Evolutionary conservation across 306 rosid genomes (phyloP).

Genomic region (Carpinus fangiana): DNA sequence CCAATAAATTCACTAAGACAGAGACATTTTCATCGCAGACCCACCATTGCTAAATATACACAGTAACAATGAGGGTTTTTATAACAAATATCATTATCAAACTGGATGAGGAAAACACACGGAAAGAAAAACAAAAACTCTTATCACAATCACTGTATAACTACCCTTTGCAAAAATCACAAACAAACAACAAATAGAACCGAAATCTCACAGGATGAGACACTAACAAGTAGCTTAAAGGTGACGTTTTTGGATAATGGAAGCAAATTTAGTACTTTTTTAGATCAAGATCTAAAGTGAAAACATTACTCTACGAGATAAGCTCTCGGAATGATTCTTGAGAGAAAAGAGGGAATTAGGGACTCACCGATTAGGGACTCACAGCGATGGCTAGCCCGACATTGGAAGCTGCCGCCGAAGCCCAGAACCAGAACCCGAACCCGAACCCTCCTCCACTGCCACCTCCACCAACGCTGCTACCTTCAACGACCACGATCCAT

Average conservation of each 20-base stretch:
- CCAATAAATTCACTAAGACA: neutral
- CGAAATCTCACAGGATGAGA: constrained; percentile 14
- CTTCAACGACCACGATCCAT: constrained; percentile 35
- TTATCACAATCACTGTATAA: neutral
- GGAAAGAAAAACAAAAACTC: neutral
- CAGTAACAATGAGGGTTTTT: neutral
- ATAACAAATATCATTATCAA: neutral
- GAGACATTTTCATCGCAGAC: neutral
- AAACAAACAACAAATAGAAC: neutral
- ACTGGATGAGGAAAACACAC: neutral
- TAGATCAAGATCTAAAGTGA: constrained; percentile 59
- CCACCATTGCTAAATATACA: neutral
- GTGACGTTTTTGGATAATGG: constrained; percentile 28
- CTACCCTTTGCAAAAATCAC: neutral
- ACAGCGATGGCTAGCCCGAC: constrained; percentile 35
- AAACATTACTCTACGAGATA: constrained; percentile 33
- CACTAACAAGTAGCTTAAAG: constrained; percentile 11
- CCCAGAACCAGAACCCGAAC: constrained; percentile 27
- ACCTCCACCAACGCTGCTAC: constrained; percentile 20
- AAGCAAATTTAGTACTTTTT: constrained; percentile 8
- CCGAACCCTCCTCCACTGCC: constrained; percentile 20
- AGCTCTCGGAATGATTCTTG: constrained; percentile 10
- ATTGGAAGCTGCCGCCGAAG: constrained; percentile 30
- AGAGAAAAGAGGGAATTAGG: constrained; percentile 30
- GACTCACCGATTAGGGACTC: constrained; percentile 92